These are phyloP conservation scores for Aquanectria penicillioides DNA, from an alignment of 2,329 filamentous ascomycete species.

Conservation along the genomic window DNA sequence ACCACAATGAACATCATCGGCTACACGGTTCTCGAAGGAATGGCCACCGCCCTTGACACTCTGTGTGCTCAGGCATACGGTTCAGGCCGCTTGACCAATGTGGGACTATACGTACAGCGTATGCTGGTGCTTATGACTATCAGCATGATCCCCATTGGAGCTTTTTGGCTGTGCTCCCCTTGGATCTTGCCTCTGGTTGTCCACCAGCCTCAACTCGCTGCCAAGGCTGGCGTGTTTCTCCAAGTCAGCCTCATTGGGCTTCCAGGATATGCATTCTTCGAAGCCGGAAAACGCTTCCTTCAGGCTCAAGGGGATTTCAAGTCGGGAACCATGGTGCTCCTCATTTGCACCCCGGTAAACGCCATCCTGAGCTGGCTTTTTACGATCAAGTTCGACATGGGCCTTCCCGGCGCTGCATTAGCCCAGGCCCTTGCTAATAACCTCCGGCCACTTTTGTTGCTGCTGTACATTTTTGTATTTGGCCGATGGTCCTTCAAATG, in stretches of 20 bases:
- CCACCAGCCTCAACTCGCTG: constrained; percentile 58
- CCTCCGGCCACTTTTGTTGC: constrained; percentile 57
- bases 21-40: constrained; percentile 51
- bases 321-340: constrained; percentile 57
- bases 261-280: constrained; percentile 64
- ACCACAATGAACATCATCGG: constrained; percentile 66
- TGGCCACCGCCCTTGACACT: constrained; percentile 41
- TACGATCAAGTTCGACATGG: constrained; percentile 53
- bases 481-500: constrained; percentile 44
- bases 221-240: constrained; percentile 60
- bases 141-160: constrained; percentile 59
- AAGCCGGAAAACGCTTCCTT: constrained; percentile 63
- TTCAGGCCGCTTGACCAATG: constrained; percentile 55
- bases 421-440: constrained; percentile 61
- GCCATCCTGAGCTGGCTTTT: constrained; percentile 60
- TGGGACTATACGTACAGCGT: constrained; percentile 63
- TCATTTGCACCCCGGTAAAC: constrained; percentile 60
- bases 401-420: constrained; percentile 61
- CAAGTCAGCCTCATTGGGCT: constrained; percentile 59
- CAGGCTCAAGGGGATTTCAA: constrained; percentile 66
- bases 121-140: constrained; percentile 61
- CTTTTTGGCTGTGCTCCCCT: constrained; percentile 60
- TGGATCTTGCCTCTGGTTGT: constrained; percentile 57
- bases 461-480: constrained; percentile 56
- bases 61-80: constrained; percentile 41